Percentiles rank a stretch among this genome's conserved stretches.
phyloP scores from a whole-genome alignment of 495 filamentous ascomycete genomes.

The Lophium mytilinum region DNA sequence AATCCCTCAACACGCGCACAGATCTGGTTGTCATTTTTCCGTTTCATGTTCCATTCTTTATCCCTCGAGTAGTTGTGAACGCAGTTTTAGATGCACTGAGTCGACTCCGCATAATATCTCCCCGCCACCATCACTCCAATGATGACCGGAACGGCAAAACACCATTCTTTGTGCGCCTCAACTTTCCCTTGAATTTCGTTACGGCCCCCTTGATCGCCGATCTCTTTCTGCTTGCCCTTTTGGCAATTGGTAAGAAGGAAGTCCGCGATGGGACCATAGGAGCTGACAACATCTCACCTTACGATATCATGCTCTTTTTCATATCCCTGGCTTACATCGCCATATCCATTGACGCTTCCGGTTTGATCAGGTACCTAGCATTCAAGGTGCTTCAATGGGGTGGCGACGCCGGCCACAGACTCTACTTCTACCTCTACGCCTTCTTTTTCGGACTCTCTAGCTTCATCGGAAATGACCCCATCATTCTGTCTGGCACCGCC shows the following conservation, averaged over 20 bases:
- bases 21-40: slow-evolving; percentile 56
- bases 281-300: slow-evolving; percentile 49
- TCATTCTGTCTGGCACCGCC: slow-evolving; percentile 60
- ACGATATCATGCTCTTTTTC: slow-evolving; percentile 63
- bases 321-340: slow-evolving; percentile 64
- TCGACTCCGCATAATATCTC: slow-evolving; percentile 43
- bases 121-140: slow-evolving; percentile 22
- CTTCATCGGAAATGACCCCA: slow-evolving; percentile 62
- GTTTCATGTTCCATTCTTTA: slow-evolving; percentile 49
- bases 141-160: slow-evolving; percentile 19
- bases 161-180: slow-evolving; percentile 37
- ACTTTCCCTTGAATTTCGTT: slow-evolving; percentile 57
- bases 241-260: slow-evolving; percentile 52
- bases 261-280: slow-evolving; percentile 56
- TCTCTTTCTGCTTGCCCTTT: slow-evolving; percentile 55
- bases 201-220: slow-evolving; percentile 58
- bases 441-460: slow-evolving; percentile 60
- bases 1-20: too few species aligned
- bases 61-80: slow-evolving; percentile 43
- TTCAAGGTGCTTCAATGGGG: slow-evolving; percentile 60
- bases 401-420: slow-evolving; percentile 49
- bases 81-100: slow-evolving; percentile 36
- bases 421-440: slow-evolving; percentile 60
- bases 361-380: slow-evolving; percentile 55
- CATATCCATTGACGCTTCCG: slow-evolving; percentile 64